Evolutionary conservation across 768 basidiomycete species (phyloP).

Genomic region (Pleurotus platypus): DNA sequence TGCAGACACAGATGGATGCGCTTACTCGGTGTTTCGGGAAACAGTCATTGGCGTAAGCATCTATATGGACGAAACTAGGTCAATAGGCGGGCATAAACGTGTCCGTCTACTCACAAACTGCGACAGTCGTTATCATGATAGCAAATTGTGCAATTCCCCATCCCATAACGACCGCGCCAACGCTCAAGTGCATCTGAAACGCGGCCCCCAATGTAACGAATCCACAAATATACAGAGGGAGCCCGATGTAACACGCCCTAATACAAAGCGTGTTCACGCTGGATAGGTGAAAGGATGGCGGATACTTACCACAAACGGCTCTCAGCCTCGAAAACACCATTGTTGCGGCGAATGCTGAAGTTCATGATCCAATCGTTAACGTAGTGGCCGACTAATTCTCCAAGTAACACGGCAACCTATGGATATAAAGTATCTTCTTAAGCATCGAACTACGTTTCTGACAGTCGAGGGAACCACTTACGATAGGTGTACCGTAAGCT

Average conservation of each 20-base stretch:
- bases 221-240: conserved; percentile 59
- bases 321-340: conserved; percentile 59
- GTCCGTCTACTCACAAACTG: conserved; percentile 45
- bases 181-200: conserved; percentile 47
- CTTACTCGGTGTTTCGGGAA: conserved; percentile 41
- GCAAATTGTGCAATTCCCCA: conserved; percentile 63
- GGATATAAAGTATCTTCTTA: no score
- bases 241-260: conserved; percentile 60
- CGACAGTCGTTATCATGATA: conserved; percentile 60
- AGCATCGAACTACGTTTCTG: no score
- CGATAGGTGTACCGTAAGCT: conserved; percentile 53
- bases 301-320: conserved; percentile 51
- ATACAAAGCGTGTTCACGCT: not conserved
- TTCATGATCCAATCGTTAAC: conserved; percentile 52
- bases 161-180: conserved; percentile 58
- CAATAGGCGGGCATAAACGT: conserved; percentile 27
- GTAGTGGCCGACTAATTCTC: conserved; percentile 50
- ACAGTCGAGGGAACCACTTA: conserved; percentile 18
- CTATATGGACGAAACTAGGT: not conserved
- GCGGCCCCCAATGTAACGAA: conserved; percentile 56
- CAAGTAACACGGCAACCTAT: conserved; percentile 49
- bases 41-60: conserved; percentile 44
- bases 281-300: not conserved
- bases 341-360: conserved; percentile 40
- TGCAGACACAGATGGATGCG: not conserved